phyloP scores from a whole-genome alignment of 208 protist species.

The Tritrichomonas musculus region DNA sequence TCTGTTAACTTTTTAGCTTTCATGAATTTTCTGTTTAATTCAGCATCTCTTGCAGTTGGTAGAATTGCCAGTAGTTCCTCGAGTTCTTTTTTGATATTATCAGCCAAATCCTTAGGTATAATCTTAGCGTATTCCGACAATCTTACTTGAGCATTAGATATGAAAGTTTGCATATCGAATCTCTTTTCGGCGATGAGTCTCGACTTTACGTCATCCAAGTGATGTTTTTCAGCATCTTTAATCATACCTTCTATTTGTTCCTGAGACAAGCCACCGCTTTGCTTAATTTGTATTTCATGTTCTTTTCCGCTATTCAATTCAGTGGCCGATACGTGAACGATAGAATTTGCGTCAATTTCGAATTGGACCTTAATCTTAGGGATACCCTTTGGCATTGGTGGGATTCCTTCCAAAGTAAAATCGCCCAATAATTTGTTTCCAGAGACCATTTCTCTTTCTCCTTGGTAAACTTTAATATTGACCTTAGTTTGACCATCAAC shows the following conservation, averaged over 20 bases:
- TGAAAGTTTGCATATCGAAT: conserved; percentile 38
- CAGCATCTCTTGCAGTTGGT: not conserved
- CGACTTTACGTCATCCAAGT: conserved; percentile 39
- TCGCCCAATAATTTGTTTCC: conserved; percentile 74
- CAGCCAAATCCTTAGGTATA: not conserved
- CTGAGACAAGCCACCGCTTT: conserved; percentile 60
- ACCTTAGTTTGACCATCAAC: conserved; percentile 73
- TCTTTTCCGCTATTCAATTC: conserved; percentile 70
- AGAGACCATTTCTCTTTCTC: conserved; percentile 70
- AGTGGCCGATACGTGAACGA: conserved; percentile 68
- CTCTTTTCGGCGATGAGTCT: conserved; percentile 46
- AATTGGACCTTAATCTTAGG: conserved; percentile 76
- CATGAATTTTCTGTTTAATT: not conserved
- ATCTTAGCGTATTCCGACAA: not conserved
- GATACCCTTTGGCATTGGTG: conserved; percentile 62
- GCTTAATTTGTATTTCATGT: conserved; percentile 61
- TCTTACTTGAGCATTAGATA: not conserved
- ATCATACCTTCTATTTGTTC: conserved; percentile 67
- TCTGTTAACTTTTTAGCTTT: not conserved
- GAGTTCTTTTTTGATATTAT: not conserved
- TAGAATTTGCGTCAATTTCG: conserved; percentile 75
- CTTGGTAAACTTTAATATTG: conserved; percentile 77
- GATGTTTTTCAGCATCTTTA: conserved; percentile 58
- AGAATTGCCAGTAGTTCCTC: not conserved
- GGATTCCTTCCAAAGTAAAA: conserved; percentile 66